phyloP scores from a whole-genome alignment of 495 filamentous ascomycete genomes.

The Aspergillus asperescens region DNA sequence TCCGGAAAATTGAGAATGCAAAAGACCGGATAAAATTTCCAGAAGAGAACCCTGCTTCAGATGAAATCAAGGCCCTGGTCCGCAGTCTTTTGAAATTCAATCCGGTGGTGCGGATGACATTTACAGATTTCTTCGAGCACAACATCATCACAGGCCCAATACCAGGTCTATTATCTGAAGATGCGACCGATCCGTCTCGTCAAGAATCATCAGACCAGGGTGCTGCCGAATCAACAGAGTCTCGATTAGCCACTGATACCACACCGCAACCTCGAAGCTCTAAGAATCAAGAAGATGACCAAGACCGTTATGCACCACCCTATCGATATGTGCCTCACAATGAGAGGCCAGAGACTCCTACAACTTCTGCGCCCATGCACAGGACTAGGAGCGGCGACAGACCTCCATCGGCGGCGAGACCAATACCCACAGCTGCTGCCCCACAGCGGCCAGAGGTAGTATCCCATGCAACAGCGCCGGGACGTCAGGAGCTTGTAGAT shows the following conservation, averaged over 20 bases:
- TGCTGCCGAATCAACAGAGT: conserved; percentile 16
- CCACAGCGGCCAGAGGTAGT: conserved; percentile 40
- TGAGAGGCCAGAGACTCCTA: conserved; percentile 35
- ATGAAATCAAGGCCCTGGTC: conserved; percentile 77
- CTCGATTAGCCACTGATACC: conserved; percentile 20
- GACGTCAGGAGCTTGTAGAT: conserved; percentile 48
- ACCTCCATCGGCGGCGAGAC: conserved; percentile 23
- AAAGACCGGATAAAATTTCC: conserved; percentile 82
- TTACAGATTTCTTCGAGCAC: conserved; percentile 73
- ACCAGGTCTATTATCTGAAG: conserved; percentile 75
- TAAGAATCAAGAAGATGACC: conserved; percentile 23
- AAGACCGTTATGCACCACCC: conserved; percentile 22
- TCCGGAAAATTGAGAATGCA: conserved; percentile 81
- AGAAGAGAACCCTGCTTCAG: conserved; percentile 62
- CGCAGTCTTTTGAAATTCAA: conserved; percentile 75
- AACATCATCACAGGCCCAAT: conserved; percentile 71
- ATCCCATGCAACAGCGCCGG: conserved; percentile 56
- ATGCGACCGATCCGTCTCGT: conserved; percentile 42
- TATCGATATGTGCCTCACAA: conserved; percentile 25
- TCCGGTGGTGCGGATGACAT: conserved; percentile 76
- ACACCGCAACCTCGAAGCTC: conserved; percentile 18
- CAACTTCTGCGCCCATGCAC: conserved; percentile 32
- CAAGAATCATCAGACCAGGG: conserved; percentile 19
- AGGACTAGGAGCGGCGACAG: conserved; percentile 38
- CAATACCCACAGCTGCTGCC: conserved; percentile 19